Evolutionary conservation across 2,329 filamentous ascomycete genomes (phyloP), one percentile per base, ranked within the genome.

Genomic region (Fusarium sp.): DNA sequence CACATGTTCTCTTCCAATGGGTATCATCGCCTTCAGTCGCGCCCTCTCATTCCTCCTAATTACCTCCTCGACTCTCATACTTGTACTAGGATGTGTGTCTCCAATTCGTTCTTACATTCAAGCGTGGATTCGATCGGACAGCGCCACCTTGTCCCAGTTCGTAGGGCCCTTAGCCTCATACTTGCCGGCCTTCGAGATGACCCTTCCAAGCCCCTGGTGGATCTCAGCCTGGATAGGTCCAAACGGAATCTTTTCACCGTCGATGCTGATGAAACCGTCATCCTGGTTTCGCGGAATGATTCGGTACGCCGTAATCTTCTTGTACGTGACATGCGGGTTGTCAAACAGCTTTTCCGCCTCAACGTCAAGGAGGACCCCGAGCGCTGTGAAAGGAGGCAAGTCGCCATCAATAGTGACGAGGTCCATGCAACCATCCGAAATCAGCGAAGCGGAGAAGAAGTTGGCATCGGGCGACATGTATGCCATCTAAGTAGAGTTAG

Each of bases 171-270:
- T 83, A 0, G 87, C 86, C 78, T 97, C 94, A 80, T 94, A 98
- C 64, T 88, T 83, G 69, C 91, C 93, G 31, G 86, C 90, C 83
- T 92, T 94, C 58, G 94, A 94, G 72, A 98, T 85, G n/a, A 96
- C 93, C 5, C 93, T 94, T 1, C 94, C 96, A 27, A 99, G 85
- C 0, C 92, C 93, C 61, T 86, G 89, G 81, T 98, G 94, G 8
- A 98, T 88, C 83, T 99, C 96, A 3, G 92, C 94, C 84, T 99
- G 96, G 80, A 98, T 97, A 0, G 94, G 93, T 76, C 92, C 92
- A 80, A 97, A 98, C 0, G 94, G 93, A 4, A 97, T 87, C 62
- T 89, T 88, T 83, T 99, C 96, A 40, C 96, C 96, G 79, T 98
- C 96, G 73, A 99, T 94, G 80, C 94, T 97, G 80, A 99, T 97